Base-by-base conservation (phyloP, 2,329 filamentous ascomycete species). In the Eutypa lata region DNA sequence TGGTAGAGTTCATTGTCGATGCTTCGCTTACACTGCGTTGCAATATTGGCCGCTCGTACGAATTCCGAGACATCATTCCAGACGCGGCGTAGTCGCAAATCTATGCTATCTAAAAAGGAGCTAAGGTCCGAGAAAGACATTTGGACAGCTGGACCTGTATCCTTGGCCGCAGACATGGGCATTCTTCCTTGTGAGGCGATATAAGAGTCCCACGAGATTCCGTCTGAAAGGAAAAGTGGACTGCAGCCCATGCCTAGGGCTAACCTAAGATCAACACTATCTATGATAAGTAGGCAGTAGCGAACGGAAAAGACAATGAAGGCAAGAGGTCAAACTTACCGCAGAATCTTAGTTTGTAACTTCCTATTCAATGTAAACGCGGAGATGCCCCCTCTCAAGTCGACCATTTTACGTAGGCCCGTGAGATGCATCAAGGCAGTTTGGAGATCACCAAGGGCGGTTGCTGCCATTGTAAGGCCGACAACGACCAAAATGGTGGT, bases 1-100 rank as follows among this genome's bases (percentile, higher is more conserved):
- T 31, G 31, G 18, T 49, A 49, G 1, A 49, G 19, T 18, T 49
- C 47, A 3, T 19, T 37, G 47, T 49, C 47, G 19, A 49, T 40
- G 14, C 21, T 24, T 13, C 11, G 35, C 14, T n/a, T 21, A 19
- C 31, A 38, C 47, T 49, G 47, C 24, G 18, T 19, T 38, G 35
- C 47, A 28, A 49, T 49, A 31, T 49, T 49, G 16, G 35, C 47
- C 16, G 47, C 35, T 33, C 35, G 35, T n/a, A 38, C 47, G 40
- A 38, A 49, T 21, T 49, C 19, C 31, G 18, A n/a, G 13, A 49
- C 31, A 19, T 49, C 47, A n/a, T 38, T 21, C 47, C 47, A 49
- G 21, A 49, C 31, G n/a, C 16, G 13, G 2, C 26, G 26, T 10
- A 31, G 10, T 10, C 26, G 26, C 10, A 31, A 5, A 10, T 31